Percentiles rank a stretch among this genome's conserved stretches.
Evolutionary conservation across 306 rosid genomes (phyloP).

Genomic region (Potentilla sterilis): DNA sequence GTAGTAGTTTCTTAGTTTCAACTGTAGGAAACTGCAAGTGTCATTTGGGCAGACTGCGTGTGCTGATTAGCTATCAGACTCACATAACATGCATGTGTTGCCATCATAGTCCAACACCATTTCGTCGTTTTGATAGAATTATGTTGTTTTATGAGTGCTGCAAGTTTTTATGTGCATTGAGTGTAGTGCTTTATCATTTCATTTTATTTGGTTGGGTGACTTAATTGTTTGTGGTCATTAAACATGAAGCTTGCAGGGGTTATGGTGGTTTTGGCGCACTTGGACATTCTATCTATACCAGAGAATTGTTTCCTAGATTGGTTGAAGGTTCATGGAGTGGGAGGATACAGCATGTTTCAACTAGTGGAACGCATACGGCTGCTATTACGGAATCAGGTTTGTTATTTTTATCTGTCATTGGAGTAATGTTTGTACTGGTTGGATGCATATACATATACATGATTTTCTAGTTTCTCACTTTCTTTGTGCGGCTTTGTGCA

Average conservation of each 20-base stretch:
- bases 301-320: conserved; percentile 76
- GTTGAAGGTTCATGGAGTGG: conserved; percentile 86
- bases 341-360: conserved; percentile 63
- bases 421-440: background rate
- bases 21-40: background rate
- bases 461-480: background rate
- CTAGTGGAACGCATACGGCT: conserved; percentile 91
- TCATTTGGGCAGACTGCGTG: background rate
- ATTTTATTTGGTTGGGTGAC: conserved; percentile 25
- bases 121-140: background rate
- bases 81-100: background rate
- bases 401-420: background rate
- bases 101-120: background rate
- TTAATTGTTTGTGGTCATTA: conserved; percentile 30
- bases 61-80: background rate
- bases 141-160: background rate
- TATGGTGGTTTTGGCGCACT: conserved; percentile 99
- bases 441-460: conserved; percentile 10
- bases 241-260: conserved; percentile 87
- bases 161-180: background rate
- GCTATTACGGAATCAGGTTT: conserved; percentile 78
- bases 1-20: background rate
- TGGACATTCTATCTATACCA: conserved; percentile 80
- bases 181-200: background rate
- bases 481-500: background rate